These are phyloP conservation scores for Debaryomyces robertsiae DNA, from an alignment of 1,139 yeast genomes.

Conservation along the genomic window DNA sequence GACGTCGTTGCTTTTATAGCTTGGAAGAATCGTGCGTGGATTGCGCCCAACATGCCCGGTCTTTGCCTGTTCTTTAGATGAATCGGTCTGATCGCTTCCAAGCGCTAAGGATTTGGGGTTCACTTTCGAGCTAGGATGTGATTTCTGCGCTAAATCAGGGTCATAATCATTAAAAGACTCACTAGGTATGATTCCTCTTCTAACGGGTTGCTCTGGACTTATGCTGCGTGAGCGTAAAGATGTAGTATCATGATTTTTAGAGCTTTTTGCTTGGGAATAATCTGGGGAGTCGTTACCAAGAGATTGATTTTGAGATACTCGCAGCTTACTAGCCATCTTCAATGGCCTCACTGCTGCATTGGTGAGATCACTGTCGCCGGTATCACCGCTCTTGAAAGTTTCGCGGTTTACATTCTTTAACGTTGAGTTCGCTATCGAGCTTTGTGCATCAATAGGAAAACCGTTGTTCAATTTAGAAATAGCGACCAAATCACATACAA, in stretches of 20 bases:
- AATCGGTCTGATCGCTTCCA: slow-evolving; percentile 17
- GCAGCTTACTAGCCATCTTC: slow-evolving; percentile 55
- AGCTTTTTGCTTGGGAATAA: background rate
- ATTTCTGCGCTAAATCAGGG: background rate
- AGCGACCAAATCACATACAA: slow-evolving; percentile 70
- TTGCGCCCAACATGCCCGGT: background rate
- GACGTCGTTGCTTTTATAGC: background rate
- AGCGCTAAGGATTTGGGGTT: slow-evolving; percentile 22
- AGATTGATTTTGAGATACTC: slow-evolving; percentile 16
- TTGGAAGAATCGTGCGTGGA: background rate
- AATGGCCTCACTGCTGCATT: slow-evolving; percentile 54
- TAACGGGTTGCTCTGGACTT: slow-evolving; percentile 1
- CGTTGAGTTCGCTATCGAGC: slow-evolving; percentile 10
- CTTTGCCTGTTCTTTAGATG: slow-evolving; percentile 10
- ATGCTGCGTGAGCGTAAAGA: background rate
- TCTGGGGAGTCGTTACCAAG: slow-evolving; percentile 7
- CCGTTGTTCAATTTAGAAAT: slow-evolving; percentile 50
- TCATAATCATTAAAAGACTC: background rate
- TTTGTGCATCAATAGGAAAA: slow-evolving; percentile 18
- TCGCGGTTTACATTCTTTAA: slow-evolving; percentile 5
- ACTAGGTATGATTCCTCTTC: slow-evolving; percentile 5
- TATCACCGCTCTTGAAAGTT: slow-evolving; percentile 12
- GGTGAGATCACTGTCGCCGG: slow-evolving; percentile 27
- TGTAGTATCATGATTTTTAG: background rate
- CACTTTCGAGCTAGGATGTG: slow-evolving; percentile 14